Evolutionary conservation across 2,329 filamentous ascomycete genomes (phyloP).

Genomic region (Calycina herbarum): DNA sequence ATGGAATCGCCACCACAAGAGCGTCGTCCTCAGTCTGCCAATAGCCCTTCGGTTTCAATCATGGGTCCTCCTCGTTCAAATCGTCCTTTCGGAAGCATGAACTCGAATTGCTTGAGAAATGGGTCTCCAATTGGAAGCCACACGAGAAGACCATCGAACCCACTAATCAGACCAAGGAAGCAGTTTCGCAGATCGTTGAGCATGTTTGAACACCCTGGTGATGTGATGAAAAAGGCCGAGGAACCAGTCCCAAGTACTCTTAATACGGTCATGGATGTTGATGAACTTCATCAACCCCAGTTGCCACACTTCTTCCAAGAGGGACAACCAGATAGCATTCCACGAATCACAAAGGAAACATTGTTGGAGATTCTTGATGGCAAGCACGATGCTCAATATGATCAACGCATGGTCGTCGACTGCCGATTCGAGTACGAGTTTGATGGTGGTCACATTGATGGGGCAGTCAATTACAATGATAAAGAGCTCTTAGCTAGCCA

Average conservation of each 20-base stretch:
- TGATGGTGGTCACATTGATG: slow-evolving; percentile 90
- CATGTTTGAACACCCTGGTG: slow-evolving; percentile 94
- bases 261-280: slow-evolving; percentile 79
- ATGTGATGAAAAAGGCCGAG: slow-evolving; percentile 80
- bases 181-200: slow-evolving; percentile 90
- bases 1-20: slow-evolving; percentile 74
- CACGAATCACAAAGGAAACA: slow-evolving; percentile 79
- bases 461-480: slow-evolving; percentile 94
- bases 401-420: slow-evolving; percentile 85
- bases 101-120: slow-evolving; percentile 58
- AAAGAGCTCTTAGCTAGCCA: slow-evolving; percentile 82
- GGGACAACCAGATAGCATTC: slow-evolving; percentile 80
- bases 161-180: slow-evolving; percentile 74
- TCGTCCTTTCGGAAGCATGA: slow-evolving; percentile 62
- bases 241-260: slow-evolving; percentile 57
- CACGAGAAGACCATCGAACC: slow-evolving; percentile 70
- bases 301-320: slow-evolving; percentile 84
- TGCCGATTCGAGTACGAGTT: slow-evolving; percentile 99
- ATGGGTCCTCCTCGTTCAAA: slow-evolving; percentile 63
- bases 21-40: slow-evolving; percentile 59
- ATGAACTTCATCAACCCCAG: slow-evolving; percentile 69
- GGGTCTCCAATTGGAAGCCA: slow-evolving; percentile 75
- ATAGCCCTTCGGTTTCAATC: slow-evolving; percentile 56
- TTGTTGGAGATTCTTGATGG: slow-evolving; percentile 87
- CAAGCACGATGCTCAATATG: slow-evolving; percentile 72